Evolutionary conservation across 352 stramenopile species (phyloP), one percentile per base, ranked within the genome.

Genomic region (Aphanomyces astaci): DNA sequence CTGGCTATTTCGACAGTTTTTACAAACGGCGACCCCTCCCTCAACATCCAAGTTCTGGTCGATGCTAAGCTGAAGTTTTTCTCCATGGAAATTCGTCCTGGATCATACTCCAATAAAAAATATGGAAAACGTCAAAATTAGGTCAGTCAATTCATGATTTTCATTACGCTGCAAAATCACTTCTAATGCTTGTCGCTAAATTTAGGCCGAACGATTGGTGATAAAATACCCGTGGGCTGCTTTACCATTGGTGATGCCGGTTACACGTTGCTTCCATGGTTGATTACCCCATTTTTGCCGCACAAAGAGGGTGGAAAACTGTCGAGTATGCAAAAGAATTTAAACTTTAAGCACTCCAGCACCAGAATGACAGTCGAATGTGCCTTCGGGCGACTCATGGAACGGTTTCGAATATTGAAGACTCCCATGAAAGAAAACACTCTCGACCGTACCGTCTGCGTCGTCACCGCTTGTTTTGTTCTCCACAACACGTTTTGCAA

Each of bases 301-400:
- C n/a, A n/a, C n/a, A n/a, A n/a, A n/a, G n/a, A n/a, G n/a, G n/a
- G n/a, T n/a, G n/a, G n/a, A n/a, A n/a, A n/a, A 60, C 52, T 56
- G 19, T 27, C 49, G 19, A 15, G 15, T 22, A 17, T 3, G 22
- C 25, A 4, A 28, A 15, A 15, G 15, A 32, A 17, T 22, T 60
- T 60, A 19, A 60, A 60, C 52, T 33, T 60, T 10, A 60, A 60
- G 52, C n/a, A 39, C 22, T 60, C 52, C 10, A 60, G 52, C 27
- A 60, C 52, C 22, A 60, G 52, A 60, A 60, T 60, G 52, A 4
- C 52, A 39, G 52, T 60, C 13, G 52, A 60, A 39, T 60, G 52
- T 56, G 49, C 49, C 19, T 56, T 56, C 25, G 49, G 49, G 11
- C 49, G 49, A 11, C 49, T 56, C 25, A 56, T 27, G 25, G 49